These are phyloP conservation scores for Calonectria naviculata DNA, from an alignment of 2,329 filamentous ascomycete genomes.

Conservation along the genomic window DNA sequence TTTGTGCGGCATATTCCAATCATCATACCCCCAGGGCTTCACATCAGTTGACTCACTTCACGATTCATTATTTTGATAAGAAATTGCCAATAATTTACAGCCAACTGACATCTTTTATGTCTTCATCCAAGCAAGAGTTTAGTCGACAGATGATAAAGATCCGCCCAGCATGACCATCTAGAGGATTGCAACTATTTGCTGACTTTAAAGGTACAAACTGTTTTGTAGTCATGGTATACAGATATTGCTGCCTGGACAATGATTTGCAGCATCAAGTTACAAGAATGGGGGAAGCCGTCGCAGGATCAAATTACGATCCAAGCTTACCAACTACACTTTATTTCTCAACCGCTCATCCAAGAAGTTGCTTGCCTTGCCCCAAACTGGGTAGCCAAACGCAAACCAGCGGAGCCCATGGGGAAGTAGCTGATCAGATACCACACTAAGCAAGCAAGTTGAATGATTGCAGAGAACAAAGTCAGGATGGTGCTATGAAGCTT, in stretches of 20 bases:
- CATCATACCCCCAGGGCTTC: no score
- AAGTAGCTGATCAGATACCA: slow-evolving; percentile 99
- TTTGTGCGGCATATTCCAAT: neutral
- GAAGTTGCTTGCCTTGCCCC: slow-evolving; percentile 85
- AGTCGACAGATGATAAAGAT: neutral
- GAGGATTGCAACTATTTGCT: neutral
- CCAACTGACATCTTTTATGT: neutral
- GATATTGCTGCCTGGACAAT: neutral
- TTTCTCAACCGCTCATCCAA: slow-evolving; percentile 81
- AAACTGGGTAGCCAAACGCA: slow-evolving; percentile 88
- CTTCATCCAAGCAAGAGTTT: neutral
- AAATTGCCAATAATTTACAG: neutral
- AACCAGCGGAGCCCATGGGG: slow-evolving; percentile 91
- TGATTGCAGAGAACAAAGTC: slow-evolving; percentile 84
- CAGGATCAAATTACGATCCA: neutral
- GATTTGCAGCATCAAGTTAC: neutral
- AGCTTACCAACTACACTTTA: neutral
- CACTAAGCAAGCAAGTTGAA: slow-evolving; percentile 84
- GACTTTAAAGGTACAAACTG: slow-evolving; percentile 1
- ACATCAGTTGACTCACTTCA: neutral
- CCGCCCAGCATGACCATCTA: neutral
- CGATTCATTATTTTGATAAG: neutral
- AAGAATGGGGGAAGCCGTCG: neutral
- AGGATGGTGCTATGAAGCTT: slow-evolving; percentile 87
- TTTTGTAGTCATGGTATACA: slow-evolving; percentile 3